Base-by-base conservation (phyloP, 805 yeast genomes). In the Isabelozyma pseudorhagii region DNA sequence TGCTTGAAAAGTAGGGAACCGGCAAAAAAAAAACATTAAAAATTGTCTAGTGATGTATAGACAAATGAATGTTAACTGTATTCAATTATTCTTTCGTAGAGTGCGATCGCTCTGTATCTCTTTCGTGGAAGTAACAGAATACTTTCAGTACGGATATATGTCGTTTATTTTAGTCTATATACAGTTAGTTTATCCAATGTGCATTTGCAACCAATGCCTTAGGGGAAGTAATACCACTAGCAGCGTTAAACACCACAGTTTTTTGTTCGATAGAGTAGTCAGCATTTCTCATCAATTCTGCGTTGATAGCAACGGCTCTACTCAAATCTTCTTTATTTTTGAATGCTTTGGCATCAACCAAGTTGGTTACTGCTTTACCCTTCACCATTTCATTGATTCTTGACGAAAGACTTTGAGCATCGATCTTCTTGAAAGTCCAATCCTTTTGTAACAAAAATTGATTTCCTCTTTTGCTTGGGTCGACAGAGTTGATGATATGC, bases 401-500 rank as follows among this genome's bases (percentile, higher is more conserved):
- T 29, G 57, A 50, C 21, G 57, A 54, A 9, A 73, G 47, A 38
- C 47, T 48, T 15, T 53, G 54, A 14, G 50, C 49, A 45, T 66
- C 61, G 14, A 68, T 40, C 25, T 51, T 60, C 8, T 60, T 61
- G 42, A 61, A 52, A 1, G 58, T 50, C 59, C 54, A 71, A 52
- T 62, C 62, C 40, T 60, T 60, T 46, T 63, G 71, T 47, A 71
- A 59, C 45, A 74, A 55, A 50, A 69, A 74, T 51, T 56, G 58
- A 57, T 69, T 71, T 39, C 55, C 56, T 45, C 49, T 25, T 41
- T 50, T 29, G 46, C 38, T 28, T 56, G 62, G 15, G 18, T 13
- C 21, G 4, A 56, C 60, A 44, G 49, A 44, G 28, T 68, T 67
- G 39, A 74, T 61, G 39, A 73, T 56, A 9, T 62, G 44, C 50